Conservation (phyloP, 148 eudicot species). For the Amaranthus hypochondriacus region DNA sequence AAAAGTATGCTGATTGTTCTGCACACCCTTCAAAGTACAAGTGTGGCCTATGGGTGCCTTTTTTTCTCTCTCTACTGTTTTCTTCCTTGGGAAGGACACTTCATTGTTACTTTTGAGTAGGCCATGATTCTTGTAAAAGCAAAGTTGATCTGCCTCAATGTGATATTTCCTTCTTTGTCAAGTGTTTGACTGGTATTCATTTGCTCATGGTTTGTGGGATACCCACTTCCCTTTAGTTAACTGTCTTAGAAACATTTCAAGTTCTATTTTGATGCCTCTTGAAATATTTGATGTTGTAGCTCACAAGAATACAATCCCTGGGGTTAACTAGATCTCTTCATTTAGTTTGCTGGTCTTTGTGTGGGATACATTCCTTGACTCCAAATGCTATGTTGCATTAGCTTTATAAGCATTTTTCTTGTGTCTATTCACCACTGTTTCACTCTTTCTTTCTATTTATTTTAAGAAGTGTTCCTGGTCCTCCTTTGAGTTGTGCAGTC, state of each 20-base stretch:
- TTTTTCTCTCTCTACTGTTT: too few relatives aligned
- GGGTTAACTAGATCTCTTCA: background rate
- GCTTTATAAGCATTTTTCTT: background rate
- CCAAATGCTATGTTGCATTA: background rate
- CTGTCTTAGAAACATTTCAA: background rate
- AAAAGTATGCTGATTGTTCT: too few relatives aligned
- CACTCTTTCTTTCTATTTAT: background rate
- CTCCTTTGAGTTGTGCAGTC: background rate
- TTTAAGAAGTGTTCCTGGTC: background rate
- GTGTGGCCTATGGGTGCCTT: too few relatives aligned
- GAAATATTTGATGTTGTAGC: background rate
- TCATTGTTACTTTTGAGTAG: too few relatives aligned
- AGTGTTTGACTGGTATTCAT: too few relatives aligned
- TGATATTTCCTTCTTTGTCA: background rate
- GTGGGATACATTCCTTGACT: background rate
- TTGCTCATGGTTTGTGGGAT: too few relatives aligned
- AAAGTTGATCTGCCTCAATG: background rate
- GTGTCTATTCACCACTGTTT: background rate
- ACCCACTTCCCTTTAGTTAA: too few relatives aligned
- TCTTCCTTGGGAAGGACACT: too few relatives aligned
- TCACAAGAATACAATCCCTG: background rate
- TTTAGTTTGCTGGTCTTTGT: background rate
- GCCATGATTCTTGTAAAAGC: too few relatives aligned
- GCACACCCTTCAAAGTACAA: too few relatives aligned
- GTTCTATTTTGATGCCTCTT: background rate